Conservation (phyloP, 2,329 filamentous ascomycete genomes). For the Annulohypoxylon truncatum region DNA sequence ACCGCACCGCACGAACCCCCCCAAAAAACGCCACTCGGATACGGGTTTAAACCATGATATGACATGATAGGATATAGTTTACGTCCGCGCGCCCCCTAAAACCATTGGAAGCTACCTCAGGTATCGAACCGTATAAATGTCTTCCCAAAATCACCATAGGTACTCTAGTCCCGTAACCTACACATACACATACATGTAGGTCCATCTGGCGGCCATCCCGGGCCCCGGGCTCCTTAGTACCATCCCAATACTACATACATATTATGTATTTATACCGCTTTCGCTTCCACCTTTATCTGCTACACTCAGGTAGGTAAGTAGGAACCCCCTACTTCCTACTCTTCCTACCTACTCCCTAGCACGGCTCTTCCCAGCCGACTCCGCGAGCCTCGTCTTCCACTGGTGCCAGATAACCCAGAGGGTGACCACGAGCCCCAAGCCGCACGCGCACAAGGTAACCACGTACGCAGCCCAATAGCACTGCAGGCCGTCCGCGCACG, state of each 20-base stretch:
- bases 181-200: not conserved
- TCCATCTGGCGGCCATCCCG: not conserved
- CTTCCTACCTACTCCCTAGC: constrained; percentile 37
- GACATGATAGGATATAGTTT: constrained; percentile 1
- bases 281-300: not conserved
- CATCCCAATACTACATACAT: constrained; percentile 9
- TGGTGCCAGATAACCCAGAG: constrained; percentile 77
- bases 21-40: constrained; percentile 5
- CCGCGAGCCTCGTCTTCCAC: constrained; percentile 53
- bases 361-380: constrained; percentile 38
- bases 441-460: constrained; percentile 78
- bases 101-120: not conserved
- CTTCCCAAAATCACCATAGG: not conserved
- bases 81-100: constrained; percentile 1
- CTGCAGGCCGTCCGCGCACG: constrained; percentile 79
- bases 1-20: not conserved
- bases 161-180: not conserved
- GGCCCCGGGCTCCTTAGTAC: not conserved
- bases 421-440: constrained; percentile 75
- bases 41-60: not conserved
- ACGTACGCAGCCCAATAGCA: constrained; percentile 88
- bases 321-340: not conserved
- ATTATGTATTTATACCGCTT: not conserved
- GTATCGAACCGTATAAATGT: constrained; percentile 1
- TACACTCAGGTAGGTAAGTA: not conserved